Conservation (phyloP, 179 eudicot species). For the Amaranthus tricolor region DNA sequence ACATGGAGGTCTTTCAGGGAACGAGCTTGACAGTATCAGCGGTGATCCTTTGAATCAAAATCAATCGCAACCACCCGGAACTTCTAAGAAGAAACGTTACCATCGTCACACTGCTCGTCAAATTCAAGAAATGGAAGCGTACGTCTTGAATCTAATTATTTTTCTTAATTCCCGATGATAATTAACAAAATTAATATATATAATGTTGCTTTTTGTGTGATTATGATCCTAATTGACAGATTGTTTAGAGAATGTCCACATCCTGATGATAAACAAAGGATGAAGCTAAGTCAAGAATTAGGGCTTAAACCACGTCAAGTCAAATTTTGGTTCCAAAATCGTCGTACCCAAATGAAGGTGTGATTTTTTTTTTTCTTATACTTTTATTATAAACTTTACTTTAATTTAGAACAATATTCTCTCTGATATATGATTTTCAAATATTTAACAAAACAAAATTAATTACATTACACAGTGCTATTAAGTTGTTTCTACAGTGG, state of each 20-base stretch:
- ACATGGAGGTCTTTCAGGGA: conserved; percentile 54
- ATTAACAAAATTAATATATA: neutral
- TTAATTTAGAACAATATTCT: too few species aligned
- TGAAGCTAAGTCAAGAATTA: conserved; percentile 80
- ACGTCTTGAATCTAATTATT: conserved; percentile 7
- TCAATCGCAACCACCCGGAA: conserved; percentile 43
- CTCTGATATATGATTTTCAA: too few species aligned
- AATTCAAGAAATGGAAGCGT: conserved; percentile 99
- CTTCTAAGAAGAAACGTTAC: conserved; percentile 75
- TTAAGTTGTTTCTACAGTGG: too few species aligned
- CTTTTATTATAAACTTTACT: neutral
- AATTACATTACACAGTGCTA: too few species aligned
- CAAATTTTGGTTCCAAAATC: conserved; percentile 98
- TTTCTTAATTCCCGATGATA: neutral
- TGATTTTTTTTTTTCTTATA: neutral
- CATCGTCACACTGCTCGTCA: conserved; percentile 94
- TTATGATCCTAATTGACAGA: conserved; percentile 27
- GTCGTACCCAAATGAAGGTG: conserved; percentile 97
- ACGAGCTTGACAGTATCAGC: conserved; percentile 52
- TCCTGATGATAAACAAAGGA: conserved; percentile 93
- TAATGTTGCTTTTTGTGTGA: neutral
- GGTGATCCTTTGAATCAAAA: conserved; percentile 29
- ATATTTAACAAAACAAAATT: too few species aligned
- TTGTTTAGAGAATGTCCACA: conserved; percentile 89
- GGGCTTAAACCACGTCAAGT: conserved; percentile 95